Conservation (phyloP, 768 basidiomycete species). For the Leccinellum albellum region DNA sequence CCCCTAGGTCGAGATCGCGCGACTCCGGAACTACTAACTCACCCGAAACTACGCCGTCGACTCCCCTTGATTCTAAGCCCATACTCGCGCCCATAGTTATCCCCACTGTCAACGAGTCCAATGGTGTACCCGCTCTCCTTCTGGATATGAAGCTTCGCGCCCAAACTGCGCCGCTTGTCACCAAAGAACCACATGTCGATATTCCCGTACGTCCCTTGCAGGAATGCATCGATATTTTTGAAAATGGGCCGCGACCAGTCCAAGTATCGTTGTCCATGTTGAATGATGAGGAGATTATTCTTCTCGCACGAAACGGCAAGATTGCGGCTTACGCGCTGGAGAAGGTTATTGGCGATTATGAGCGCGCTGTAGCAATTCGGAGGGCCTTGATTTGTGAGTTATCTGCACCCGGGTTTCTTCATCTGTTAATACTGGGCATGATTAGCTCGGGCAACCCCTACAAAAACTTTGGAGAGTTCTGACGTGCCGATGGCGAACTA, state of each 20-base stretch:
- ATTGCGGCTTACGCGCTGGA: conserved; percentile 94
- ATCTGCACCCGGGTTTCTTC: not conserved
- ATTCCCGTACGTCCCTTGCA: conserved; percentile 52
- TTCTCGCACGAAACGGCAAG: conserved; percentile 87
- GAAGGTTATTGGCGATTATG: conserved; percentile 86
- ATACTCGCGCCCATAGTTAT: conserved; percentile 27
- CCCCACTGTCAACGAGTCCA: conserved; percentile 14
- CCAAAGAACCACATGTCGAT: conserved; percentile 12
- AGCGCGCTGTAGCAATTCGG: conserved; percentile 83
- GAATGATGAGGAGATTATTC: conserved; percentile 88
- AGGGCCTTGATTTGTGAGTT: conserved; percentile 84
- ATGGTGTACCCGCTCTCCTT: conserved; percentile 27
- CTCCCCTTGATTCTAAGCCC: conserved; percentile 8
- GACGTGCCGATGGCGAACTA: conserved; percentile 81
- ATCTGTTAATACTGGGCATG: conserved; percentile 1
- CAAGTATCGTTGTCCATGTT: conserved; percentile 56
- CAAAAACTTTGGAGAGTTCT: conserved; percentile 79
- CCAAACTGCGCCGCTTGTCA: conserved; percentile 15
- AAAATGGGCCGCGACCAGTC: conserved; percentile 63
- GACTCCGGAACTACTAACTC: conserved; percentile 18
- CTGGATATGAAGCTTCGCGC: conserved; percentile 34
- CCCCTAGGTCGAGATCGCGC: conserved; percentile 12
- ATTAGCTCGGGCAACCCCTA: conserved; percentile 80
- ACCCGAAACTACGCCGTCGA: conserved; percentile 16
- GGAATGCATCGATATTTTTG: conserved; percentile 78